Evolutionary conservation across 768 basidiomycete species (phyloP).

Genomic region (Kwoniella sp.): DNA sequence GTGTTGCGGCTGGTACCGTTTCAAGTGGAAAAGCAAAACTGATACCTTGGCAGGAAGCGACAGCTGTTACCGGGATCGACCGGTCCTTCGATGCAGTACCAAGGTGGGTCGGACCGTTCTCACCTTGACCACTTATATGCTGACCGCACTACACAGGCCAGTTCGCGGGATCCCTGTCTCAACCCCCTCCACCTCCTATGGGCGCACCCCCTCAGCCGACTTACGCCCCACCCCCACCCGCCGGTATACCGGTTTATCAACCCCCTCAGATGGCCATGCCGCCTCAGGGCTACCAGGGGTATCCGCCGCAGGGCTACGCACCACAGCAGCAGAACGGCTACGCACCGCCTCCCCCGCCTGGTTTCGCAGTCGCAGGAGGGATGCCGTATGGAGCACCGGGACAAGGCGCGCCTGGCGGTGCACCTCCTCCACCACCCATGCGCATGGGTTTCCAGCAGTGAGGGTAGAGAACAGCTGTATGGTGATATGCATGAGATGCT

Average conservation of each 20-base stretch:
- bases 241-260: constrained; percentile 48
- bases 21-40: not conserved
- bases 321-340: constrained; percentile 20
- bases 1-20: constrained; percentile 51
- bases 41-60: constrained; percentile 61
- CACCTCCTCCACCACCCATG: constrained; percentile 33
- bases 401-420: constrained; percentile 5
- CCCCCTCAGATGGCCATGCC: constrained; percentile 18
- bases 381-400: constrained; percentile 9
- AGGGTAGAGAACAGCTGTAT: not conserved
- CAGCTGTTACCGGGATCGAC: constrained; percentile 48
- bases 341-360: constrained; percentile 33
- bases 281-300: constrained; percentile 4
- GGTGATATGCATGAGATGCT: not conserved
- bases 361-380: constrained; percentile 32
- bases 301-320: constrained; percentile 17
- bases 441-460: constrained; percentile 35
- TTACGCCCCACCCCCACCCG: constrained; percentile 34
- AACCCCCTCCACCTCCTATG: constrained; percentile 21
- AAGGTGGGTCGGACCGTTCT: constrained; percentile 26
- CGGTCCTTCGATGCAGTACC: constrained; percentile 23
- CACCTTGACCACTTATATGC: constrained; percentile 24
- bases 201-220: constrained; percentile 7
- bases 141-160: constrained; percentile 82
- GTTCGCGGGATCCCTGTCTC: constrained; percentile 79